Percentiles rank a stretch among this genome's conserved stretches.
Conservation (phyloP, 176 grass and related monocot genomes). For the Pontederia paniculata region DNA sequence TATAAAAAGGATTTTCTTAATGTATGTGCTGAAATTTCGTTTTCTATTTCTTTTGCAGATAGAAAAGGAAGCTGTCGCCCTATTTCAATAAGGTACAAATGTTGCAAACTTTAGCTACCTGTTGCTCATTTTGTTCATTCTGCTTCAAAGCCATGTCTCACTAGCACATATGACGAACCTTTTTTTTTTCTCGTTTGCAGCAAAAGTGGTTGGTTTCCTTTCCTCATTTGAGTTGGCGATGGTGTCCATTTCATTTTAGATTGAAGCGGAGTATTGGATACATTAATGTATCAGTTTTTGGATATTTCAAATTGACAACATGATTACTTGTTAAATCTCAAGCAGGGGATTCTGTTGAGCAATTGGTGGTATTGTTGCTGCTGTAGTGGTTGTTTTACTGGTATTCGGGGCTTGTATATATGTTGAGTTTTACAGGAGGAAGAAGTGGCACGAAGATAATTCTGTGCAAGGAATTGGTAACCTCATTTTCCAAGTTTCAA, state of each 20-base stretch:
- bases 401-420: background rate
- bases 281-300: constrained; percentile 10
- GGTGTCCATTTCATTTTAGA: background rate
- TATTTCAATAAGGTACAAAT: background rate
- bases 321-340: background rate
- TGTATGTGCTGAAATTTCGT: constrained; percentile 9
- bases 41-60: constrained; percentile 18
- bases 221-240: background rate
- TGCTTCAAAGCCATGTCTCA: background rate
- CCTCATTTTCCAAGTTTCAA: background rate
- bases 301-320: constrained; percentile 3
- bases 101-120: background rate
- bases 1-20: too few relatives aligned
- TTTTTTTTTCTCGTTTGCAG: constrained; percentile 7
- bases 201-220: constrained; percentile 2
- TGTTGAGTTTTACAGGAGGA: constrained; percentile 2
- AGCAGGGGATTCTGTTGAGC: constrained; percentile 2
- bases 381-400: constrained; percentile 1
- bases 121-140: background rate
- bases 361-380: background rate
- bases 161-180: constrained; percentile 4
- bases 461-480: background rate
- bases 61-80: background rate
- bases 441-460: constrained; percentile 1
- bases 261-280: constrained; percentile 6